phyloP scores from a whole-genome alignment of 2,329 filamentous ascomycete genomes.

The Trichoderma aggressivum region DNA sequence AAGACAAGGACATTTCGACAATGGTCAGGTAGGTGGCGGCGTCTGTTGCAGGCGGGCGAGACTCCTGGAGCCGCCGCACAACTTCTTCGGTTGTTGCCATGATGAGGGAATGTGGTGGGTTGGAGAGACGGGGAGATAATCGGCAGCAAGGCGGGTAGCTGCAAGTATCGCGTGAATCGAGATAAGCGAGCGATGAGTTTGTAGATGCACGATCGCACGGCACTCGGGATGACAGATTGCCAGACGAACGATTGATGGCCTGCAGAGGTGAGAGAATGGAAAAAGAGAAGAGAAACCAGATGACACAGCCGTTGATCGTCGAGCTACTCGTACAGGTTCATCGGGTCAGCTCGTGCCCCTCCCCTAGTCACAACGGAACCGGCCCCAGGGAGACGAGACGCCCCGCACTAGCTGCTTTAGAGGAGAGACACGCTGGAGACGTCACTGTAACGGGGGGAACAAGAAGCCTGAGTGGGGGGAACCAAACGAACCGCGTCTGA shows the following conservation, averaged over 20 bases:
- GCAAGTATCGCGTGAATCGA: neutral
- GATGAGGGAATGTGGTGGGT: neutral
- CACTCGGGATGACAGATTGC: neutral
- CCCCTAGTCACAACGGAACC: neutral
- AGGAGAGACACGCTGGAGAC: slow-evolving; percentile 5
- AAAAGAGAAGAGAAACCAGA: neutral
- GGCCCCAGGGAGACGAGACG: neutral
- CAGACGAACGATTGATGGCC: neutral
- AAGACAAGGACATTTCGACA: slow-evolving; percentile 67
- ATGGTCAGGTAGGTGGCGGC: slow-evolving; percentile 75
- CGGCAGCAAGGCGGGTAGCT: neutral
- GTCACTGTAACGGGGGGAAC: slow-evolving; percentile 12
- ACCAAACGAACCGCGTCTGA: neutral
- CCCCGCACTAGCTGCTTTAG: slow-evolving; percentile 13
- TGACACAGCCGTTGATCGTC: neutral
- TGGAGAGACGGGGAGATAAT: neutral
- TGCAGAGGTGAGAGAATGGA: neutral
- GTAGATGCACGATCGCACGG: neutral
- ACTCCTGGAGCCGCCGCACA: slow-evolving; percentile 46
- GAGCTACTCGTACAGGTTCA: neutral
- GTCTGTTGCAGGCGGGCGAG: slow-evolving; percentile 55
- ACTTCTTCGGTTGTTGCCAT: slow-evolving; percentile 39
- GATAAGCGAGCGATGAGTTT: neutral
- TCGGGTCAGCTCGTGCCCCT: slow-evolving; percentile 2
- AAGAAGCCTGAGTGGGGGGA: neutral